Evolutionary conservation across 2,329 filamentous ascomycete species (phyloP), one percentile per base, ranked within the genome.

Genomic region (Neophaeococcomyces mojaviensis): DNA sequence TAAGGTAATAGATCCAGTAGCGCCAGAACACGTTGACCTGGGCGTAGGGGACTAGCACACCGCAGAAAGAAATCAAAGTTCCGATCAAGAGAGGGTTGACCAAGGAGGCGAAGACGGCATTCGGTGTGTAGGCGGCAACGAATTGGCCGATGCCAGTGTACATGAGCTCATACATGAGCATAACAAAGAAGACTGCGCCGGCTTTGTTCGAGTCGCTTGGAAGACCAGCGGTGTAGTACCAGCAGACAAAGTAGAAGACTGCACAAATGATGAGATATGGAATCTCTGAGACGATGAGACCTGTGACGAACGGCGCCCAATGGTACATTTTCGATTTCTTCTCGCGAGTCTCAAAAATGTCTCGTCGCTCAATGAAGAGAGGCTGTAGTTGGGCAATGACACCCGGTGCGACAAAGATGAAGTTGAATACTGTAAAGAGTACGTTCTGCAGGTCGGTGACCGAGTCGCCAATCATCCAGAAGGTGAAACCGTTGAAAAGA

Each of bases 141-240:
- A 83, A 88, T 61, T 87, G 85, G 12, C 83, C 86, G 77, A 81
- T 88, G 52, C 71, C 79, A 16, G 73, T 76, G 61, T 81, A 77
- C 68, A 87, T 84, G 16, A 88, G 65, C 64, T 80, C 85, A 65
- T 88, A 87, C 2, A 88, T 71, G 52, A 88, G 62, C 12, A 78
- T 79, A 77, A 89, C 85, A 34, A 88, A 68, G 66, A 82, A 88
- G 2, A 37, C 45, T 12, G 54, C 55, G 2, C 62, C 62, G 6
- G 63, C 55, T 16, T 56, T 59, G 53, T 56, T 53, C 26, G 76
- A 73, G 39, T 82, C 74, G 1, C 69, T 69, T 0, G 83, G 79
- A 1, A 88, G 68, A 0, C 84, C 84, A 1, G 78, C 75, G 0
- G 83, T 76, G 61, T 75, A 88, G 65, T 88, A 88, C 82, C 82